Conservation (phyloP, 1,284 basidiomycete species). For the Pseudozyma thailandica region DNA sequence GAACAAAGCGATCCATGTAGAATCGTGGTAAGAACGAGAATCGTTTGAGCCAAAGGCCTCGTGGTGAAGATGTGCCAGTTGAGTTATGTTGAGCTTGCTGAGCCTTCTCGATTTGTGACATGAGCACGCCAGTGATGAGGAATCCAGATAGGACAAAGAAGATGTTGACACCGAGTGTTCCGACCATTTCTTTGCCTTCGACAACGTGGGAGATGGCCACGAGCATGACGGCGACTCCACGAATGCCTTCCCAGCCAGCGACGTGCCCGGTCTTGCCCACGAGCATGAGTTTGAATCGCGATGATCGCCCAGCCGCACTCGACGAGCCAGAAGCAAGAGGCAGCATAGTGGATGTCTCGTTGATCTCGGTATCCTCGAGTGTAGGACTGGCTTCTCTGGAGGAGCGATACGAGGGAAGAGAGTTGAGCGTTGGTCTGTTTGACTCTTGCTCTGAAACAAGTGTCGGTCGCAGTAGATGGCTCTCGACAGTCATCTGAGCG, state of each 20-base stretch:
- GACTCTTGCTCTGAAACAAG: no score
- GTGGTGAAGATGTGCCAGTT: background rate
- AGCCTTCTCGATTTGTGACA: slow-evolving; percentile 32
- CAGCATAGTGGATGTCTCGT: slow-evolving; percentile 16
- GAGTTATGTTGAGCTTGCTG: slow-evolving; percentile 10
- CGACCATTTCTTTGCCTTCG: slow-evolving; percentile 30
- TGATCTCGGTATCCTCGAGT: background rate
- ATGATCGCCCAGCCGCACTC: background rate
- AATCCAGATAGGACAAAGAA: slow-evolving; percentile 46
- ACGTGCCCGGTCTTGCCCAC: slow-evolving; percentile 29
- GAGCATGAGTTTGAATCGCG: slow-evolving; percentile 3
- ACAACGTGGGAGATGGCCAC: slow-evolving; percentile 31
- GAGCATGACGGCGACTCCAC: slow-evolving; percentile 25
- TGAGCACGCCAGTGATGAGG: slow-evolving; percentile 46
- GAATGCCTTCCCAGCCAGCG: slow-evolving; percentile 39
- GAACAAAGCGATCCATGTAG: slow-evolving; percentile 32
- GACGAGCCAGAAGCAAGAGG: slow-evolving; percentile 9
- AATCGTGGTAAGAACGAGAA: slow-evolving; percentile 32
- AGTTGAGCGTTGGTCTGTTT: slow-evolving; percentile 2
- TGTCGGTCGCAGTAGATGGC: no score
- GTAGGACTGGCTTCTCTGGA: slow-evolving; percentile 16
- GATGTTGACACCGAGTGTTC: slow-evolving; percentile 31
- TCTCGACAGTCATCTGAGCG: no score
- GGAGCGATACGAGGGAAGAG: slow-evolving; percentile 20
- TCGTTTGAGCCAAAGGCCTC: slow-evolving; percentile 12